Conservation (phyloP, 306 rosid genomes). For the Vigna angularis region DNA sequence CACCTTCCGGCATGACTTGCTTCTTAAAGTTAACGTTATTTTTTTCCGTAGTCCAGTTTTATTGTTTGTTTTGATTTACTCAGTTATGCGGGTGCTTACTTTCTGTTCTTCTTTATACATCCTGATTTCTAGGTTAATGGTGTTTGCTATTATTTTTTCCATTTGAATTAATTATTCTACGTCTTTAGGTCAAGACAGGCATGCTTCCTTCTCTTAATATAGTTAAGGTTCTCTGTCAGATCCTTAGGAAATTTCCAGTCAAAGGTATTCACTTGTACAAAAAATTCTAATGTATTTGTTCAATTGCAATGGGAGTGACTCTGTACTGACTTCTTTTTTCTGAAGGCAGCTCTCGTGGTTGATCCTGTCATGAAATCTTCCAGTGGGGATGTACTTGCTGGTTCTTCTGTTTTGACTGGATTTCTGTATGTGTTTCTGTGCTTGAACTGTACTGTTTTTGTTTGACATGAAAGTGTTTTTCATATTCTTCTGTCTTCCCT, state of each 20-base stretch:
- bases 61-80: background rate
- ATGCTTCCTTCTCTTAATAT: conserved; percentile 77
- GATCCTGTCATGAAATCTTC: conserved; percentile 98
- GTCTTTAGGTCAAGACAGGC: conserved; percentile 86
- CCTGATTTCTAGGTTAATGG: conserved; percentile 8
- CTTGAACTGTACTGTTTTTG: conserved; percentile 30
- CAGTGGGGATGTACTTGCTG: conserved; percentile 83
- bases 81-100: conserved; percentile 10
- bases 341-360: conserved; percentile 92
- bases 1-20: background rate
- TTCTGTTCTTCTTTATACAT: conserved; percentile 32
- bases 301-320: conserved; percentile 34
- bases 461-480: conserved; percentile 24
- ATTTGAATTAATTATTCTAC: conserved; percentile 41
- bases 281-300: conserved; percentile 28
- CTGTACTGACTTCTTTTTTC: conserved; percentile 46
- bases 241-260: conserved; percentile 73
- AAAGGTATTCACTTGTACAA: conserved; percentile 62
- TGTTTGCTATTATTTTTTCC: conserved; percentile 16
- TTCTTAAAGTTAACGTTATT: background rate
- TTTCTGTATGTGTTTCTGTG: conserved; percentile 62
- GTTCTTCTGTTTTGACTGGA: conserved; percentile 71
- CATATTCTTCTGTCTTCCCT: background rate
- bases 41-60: background rate
- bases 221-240: conserved; percentile 66